Percentiles rank a stretch among this genome's conserved stretches.
phyloP scores from a whole-genome alignment of 208 protist species.

The Phytomonas sp. region DNA sequence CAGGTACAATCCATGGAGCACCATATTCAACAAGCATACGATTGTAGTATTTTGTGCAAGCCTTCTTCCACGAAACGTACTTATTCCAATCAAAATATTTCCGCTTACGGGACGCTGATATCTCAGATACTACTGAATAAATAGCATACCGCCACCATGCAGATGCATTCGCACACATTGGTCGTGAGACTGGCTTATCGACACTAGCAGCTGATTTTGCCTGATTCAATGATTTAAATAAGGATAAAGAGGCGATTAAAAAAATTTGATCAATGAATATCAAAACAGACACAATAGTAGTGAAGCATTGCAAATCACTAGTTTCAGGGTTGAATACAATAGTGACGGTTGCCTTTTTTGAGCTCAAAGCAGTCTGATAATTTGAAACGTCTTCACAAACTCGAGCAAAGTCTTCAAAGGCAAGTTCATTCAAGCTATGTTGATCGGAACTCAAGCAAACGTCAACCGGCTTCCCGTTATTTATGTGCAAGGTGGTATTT shows the following conservation, averaged over 20 bases:
- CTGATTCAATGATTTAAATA: neutral
- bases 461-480: neutral
- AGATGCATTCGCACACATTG: neutral
- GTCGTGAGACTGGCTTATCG: neutral
- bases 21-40: constrained; percentile 13
- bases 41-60: constrained; percentile 12
- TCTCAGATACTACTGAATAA: constrained; percentile 7
- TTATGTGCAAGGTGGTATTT: neutral
- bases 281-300: neutral
- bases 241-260: neutral
- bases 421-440: neutral
- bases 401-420: neutral
- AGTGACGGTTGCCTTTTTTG: neutral
- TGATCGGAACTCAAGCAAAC: neutral
- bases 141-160: constrained; percentile 27
- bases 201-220: neutral
- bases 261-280: neutral
- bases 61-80: constrained; percentile 15
- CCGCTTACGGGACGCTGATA: constrained; percentile 8
- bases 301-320: neutral
- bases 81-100: constrained; percentile 17
- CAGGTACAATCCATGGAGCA: constrained; percentile 19
- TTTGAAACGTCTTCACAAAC: neutral
- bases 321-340: neutral
- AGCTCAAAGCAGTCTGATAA: neutral